phyloP scores from a whole-genome alignment of 202 grass and related monocot species.

The Schoenoplectus triqueter region DNA sequence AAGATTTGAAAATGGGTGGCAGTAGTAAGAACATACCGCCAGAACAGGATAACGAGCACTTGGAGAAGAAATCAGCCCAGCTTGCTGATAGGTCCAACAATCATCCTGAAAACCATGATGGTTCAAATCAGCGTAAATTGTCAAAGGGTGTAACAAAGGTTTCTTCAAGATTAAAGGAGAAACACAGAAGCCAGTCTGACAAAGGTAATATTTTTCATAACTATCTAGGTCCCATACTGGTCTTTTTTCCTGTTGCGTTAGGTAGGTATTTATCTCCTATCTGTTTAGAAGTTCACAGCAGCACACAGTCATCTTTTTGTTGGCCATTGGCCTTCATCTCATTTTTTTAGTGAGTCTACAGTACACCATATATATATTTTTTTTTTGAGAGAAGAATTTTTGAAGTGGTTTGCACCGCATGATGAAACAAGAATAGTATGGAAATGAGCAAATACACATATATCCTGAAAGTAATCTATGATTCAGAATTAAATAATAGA shows the following conservation, averaged over 20 bases:
- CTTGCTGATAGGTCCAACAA: slow-evolving; percentile 16
- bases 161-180: slow-evolving; percentile 50
- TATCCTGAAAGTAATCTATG: too few species aligned
- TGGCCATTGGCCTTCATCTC: slow-evolving; percentile 15
- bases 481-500: too few species aligned
- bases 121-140: slow-evolving; percentile 30
- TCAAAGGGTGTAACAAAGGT: slow-evolving; percentile 32
- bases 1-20: slow-evolving; percentile 13
- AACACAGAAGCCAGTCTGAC: slow-evolving; percentile 41
- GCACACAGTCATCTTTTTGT: slow-evolving; percentile 1
- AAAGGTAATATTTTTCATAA: slow-evolving; percentile 33
- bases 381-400: too few species aligned
- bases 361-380: too few species aligned
- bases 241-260: not conserved
- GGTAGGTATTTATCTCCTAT: not conserved
- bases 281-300: not conserved
- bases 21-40: slow-evolving; percentile 22
- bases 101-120: slow-evolving; percentile 27
- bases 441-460: too few species aligned
- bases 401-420: too few species aligned
- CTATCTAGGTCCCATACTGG: not conserved
- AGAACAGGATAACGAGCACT: slow-evolving; percentile 1
- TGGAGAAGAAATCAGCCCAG: slow-evolving; percentile 10
- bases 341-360: not conserved
- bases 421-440: too few species aligned